phyloP scores from a whole-genome alignment of 148 eudicot species.

The Camellia japonica region DNA sequence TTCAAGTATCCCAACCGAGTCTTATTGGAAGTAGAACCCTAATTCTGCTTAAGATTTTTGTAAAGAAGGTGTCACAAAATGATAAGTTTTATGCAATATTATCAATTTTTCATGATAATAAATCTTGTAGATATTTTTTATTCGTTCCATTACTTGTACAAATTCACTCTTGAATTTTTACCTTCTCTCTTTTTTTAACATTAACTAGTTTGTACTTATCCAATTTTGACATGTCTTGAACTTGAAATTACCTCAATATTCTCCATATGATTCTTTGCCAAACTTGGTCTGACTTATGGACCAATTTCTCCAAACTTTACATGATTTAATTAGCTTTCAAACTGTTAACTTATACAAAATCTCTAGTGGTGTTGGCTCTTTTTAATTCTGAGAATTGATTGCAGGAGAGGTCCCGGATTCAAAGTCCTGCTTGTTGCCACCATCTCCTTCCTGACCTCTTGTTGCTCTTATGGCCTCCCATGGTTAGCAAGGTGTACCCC shows the following conservation, averaged over 20 bases:
- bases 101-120: not conserved
- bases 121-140: not conserved
- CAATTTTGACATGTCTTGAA: not conserved
- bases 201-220: not conserved
- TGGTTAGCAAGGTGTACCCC: slow-evolving; percentile 60
- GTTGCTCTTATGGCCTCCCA: slow-evolving; percentile 60
- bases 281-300: not conserved
- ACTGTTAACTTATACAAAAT: not conserved
- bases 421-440: slow-evolving; percentile 47
- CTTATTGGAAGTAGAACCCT: not conserved
- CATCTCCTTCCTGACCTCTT: slow-evolving; percentile 61
- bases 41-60: not conserved
- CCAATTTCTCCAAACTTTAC: not conserved
- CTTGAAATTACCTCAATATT: not conserved
- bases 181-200: not conserved
- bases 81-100: not conserved
- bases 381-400: slow-evolving; percentile 13
- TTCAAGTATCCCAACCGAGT: too few species aligned
- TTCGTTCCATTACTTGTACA: not conserved
- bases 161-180: too few species aligned
- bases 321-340: not conserved
- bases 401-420: slow-evolving; percentile 62
- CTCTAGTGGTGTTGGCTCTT: not conserved
- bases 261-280: not conserved
- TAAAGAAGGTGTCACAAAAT: not conserved